Evolutionary conservation across 192 early-diverging fungal species (phyloP), one percentile per base, ranked within the genome.

Genomic region (Obelidium mucronatum): DNA sequence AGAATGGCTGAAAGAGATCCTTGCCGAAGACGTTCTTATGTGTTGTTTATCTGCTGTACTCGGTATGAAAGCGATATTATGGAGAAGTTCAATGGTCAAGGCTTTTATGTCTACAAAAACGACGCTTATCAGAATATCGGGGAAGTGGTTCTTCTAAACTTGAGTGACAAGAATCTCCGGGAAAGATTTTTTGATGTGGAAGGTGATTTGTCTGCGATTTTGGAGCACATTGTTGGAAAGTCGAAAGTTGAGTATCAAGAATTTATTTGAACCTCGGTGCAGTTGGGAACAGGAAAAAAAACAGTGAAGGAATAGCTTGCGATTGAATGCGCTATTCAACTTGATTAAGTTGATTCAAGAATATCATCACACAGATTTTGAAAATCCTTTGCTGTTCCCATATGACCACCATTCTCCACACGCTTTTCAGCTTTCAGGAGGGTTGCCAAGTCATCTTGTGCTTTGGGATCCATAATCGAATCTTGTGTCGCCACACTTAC

Each of bases 21-120:
- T 65, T 37, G 36, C 24, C 8, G 11, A 24, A 34, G 63, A 65
- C 63, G 63, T 39, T 34, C 11, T 11, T 11, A 65, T 6, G 36
- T 65, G 8, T 24, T 65, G 17, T 65, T 65, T 35, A 65, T 65
- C 15, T 65, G 63, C 24, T 65, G 63, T 35, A 65, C 63, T 11
- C 36, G 24, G 6, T 65, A 65, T 24, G 37, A 3, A 8, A 65
- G 36, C 3, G 63, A 65, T 6, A 4, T 65, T 3, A 34, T 6
- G 3, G 24, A 22, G 5, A 65, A 65, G 24, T 65, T 65, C n/a
- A n/a, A n/a, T 35, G 37, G 8, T 22, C 5, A 34, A 37, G 24
- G 36, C 6, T 65, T 8, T 13, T 65, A 35, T 65, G 24, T 65
- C 35, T 13, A 13, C 63, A 22, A 11, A 5, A 13, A 5, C 28